Base-by-base conservation (phyloP, 768 basidiomycete genomes). In the Candolleomyces aberdarensis region DNA sequence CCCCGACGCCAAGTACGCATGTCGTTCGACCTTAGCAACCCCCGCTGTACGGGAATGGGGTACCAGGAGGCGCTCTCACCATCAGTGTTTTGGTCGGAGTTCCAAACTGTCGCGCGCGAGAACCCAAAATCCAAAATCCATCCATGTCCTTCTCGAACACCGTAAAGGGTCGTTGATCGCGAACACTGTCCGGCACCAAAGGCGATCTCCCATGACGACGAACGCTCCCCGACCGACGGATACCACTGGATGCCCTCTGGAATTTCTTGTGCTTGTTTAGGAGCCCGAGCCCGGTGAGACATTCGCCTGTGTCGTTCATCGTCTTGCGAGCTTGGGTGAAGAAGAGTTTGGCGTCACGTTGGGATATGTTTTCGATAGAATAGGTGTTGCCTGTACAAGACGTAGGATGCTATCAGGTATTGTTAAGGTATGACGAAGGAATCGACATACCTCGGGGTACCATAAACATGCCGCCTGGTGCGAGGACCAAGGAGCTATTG, bases 401-500 rank as follows among this genome's bases (percentile, higher is more conserved):
- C 46, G 20, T 56, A 32, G 32, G 22, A 56, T 32, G 44, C n/a
- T n/a, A 11, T 48, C 3, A 40, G 17, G 5, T 4, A 6, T 10
- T n/a, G 48, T 32, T 39, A 36, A 29, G 32, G 54, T 31, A 20
- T 39, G 19, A 57, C 20, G 26, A 14, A 29, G 39, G 56, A 8
- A 49, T 13, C 19, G 31, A 70, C 80, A 65, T 63, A 91, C 94
- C 95, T 79, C 95, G 82, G 1, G 96, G 96, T 20, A 97, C 88
- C 69, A 96, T 81, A 70, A 96, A 95, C 82, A 88, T 90, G 11
- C 89, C 93, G 13, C 94, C 94, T 1, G 88, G 81, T 10, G 89
- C 82, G 46, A 98, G 81, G 57, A 94, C 75, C 69, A 92, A 88
- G 49, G 82, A 85, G 3, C 87, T 89, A 39, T 89, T 80, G 70